Evolutionary conservation across 2,329 filamentous ascomycete genomes (phyloP).

Genomic region (Colletotrichum cereale): DNA sequence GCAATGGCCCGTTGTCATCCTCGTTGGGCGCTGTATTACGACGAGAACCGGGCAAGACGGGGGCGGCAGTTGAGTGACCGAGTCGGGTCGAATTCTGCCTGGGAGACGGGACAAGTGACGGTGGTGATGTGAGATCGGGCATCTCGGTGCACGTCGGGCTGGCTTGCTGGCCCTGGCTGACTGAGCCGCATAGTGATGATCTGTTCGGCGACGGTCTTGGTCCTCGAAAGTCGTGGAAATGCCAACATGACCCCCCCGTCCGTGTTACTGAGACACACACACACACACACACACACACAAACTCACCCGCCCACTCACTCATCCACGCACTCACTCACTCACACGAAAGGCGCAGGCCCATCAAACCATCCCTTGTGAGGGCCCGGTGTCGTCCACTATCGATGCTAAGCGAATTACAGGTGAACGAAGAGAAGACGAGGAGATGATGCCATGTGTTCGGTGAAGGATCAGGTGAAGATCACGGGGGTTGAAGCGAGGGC

Average conservation of each 20-base stretch:
- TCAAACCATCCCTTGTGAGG: slow-evolving; percentile 14
- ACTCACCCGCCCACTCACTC: not conserved
- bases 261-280: not conserved
- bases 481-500: not conserved
- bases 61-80: not conserved
- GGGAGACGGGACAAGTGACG: not conserved
- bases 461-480: slow-evolving; percentile 20
- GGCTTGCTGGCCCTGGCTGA: not conserved
- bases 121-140: not conserved
- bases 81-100: not conserved
- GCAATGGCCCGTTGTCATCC: not conserved
- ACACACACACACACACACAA: not conserved
- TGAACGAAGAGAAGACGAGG: not conserved
- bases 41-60: not conserved
- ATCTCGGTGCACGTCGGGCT: not conserved
- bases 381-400: slow-evolving; percentile 5
- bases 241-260: not conserved
- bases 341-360: not conserved
- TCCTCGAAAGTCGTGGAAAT: not conserved
- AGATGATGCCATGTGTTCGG: slow-evolving; percentile 6
- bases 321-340: not conserved
- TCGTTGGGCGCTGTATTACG: slow-evolving; percentile 3
- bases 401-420: not conserved
- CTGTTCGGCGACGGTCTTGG: not conserved
- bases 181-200: not conserved